Conservation (phyloP, 176 grass and related monocot genomes). For the Avena sativa region DNA sequence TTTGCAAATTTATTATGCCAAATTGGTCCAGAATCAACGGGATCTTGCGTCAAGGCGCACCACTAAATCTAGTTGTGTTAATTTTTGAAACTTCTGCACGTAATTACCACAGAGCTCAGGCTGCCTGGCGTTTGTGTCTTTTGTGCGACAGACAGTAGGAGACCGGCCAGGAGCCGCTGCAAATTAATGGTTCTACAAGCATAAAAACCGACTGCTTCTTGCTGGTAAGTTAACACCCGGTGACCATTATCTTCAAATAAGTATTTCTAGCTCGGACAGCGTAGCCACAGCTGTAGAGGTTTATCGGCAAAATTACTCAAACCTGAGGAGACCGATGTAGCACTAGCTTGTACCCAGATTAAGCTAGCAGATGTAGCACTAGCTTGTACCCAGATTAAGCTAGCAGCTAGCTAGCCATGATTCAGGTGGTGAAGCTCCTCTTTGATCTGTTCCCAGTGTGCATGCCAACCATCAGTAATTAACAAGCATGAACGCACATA, state of each 20-base stretch:
- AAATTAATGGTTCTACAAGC: too few species aligned
- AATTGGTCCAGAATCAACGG: too few species aligned
- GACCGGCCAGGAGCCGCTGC: too few species aligned
- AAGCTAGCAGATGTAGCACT: neutral
- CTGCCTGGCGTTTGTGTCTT: too few species aligned
- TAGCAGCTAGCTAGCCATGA: neutral
- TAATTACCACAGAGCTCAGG: too few species aligned
- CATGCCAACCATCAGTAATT: neutral
- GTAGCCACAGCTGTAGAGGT: too few species aligned
- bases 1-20: too few species aligned
- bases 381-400: neutral
- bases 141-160: too few species aligned
- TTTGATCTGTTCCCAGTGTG: neutral
- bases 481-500: neutral
- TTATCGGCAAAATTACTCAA: neutral
- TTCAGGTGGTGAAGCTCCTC: neutral
- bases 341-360: neutral
- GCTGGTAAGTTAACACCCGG: neutral
- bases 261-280: too few species aligned
- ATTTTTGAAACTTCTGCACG: too few species aligned
- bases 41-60: too few species aligned
- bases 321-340: neutral
- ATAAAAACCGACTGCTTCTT: neutral
- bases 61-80: too few species aligned
- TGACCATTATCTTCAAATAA: neutral